phyloP scores from a whole-genome alignment of 768 basidiomycete species.

The Rossbeevera mucosa region DNA sequence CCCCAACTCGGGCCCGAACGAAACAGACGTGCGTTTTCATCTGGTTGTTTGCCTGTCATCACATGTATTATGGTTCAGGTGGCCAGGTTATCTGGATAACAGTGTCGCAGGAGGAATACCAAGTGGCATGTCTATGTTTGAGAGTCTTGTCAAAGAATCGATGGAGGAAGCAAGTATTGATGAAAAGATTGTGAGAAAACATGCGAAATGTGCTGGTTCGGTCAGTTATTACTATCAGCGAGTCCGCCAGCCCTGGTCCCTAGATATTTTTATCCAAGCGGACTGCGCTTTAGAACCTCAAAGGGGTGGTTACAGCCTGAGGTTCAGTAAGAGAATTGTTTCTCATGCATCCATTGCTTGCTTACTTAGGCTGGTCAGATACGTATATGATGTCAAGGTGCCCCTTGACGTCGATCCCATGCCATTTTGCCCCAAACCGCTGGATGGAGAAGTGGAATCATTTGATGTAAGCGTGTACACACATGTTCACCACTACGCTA shows the following conservation, averaged over 20 bases:
- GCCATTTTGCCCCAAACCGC: constrained; percentile 61
- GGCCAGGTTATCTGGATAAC: constrained; percentile 87
- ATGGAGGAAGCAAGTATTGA: constrained; percentile 88
- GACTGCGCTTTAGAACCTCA: constrained; percentile 16
- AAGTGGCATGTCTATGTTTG: constrained; percentile 65
- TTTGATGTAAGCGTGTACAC: constrained; percentile 61
- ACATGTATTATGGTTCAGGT: constrained; percentile 38
- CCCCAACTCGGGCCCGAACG: constrained; percentile 76
- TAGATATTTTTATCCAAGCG: neutral
- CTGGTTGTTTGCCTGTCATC: neutral
- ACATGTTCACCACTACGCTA: neutral
- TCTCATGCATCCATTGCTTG: neutral
- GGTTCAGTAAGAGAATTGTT: constrained; percentile 53
- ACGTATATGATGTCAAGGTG: constrained; percentile 77
- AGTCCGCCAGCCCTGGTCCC: constrained; percentile 4
- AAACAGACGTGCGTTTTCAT: constrained; percentile 74
- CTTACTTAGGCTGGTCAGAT: constrained; percentile 36
- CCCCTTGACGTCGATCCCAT: constrained; percentile 47
- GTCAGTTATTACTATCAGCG: constrained; percentile 82
- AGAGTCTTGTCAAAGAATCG: constrained; percentile 84
- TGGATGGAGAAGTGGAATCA: constrained; percentile 91
- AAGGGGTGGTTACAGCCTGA: constrained; percentile 77
- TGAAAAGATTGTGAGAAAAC: constrained; percentile 54
- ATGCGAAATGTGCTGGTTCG: constrained; percentile 59
- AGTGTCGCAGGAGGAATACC: constrained; percentile 90